phyloP scores from a whole-genome alignment of 2,329 filamentous ascomycete species.

The Byssochlamys sp. region DNA sequence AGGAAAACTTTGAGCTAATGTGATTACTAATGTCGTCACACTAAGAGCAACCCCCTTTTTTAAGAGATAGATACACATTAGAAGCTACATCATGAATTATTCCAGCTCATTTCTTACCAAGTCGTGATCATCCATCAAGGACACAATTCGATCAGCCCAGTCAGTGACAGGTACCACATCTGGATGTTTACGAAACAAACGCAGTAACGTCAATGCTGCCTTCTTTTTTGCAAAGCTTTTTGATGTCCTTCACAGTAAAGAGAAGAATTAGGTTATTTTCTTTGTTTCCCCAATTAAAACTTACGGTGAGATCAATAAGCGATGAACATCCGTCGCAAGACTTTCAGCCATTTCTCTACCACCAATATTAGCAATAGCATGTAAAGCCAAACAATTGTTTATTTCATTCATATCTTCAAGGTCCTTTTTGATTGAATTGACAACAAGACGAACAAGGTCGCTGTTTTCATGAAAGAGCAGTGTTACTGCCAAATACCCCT shows the following conservation, averaged over 20 bases:
- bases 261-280: conserved; percentile 29
- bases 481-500: conserved; percentile 94
- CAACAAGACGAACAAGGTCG: conserved; percentile 86
- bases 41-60: conserved; percentile 92
- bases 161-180: conserved; percentile 89
- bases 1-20: conserved; percentile 83
- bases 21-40: conserved; percentile 89
- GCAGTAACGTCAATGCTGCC: conserved; percentile 82
- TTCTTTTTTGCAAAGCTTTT: conserved; percentile 99
- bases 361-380: conserved; percentile 97
- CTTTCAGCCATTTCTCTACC: conserved; percentile 95
- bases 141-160: conserved; percentile 96
- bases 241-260: conserved; percentile 51
- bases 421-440: conserved; percentile 97
- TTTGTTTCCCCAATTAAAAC: no score
- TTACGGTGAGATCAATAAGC: conserved; percentile 86
- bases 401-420: conserved; percentile 89
- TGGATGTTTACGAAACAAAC: conserved; percentile 87
- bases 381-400: conserved; percentile 90
- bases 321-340: conserved; percentile 79
- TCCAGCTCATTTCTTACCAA: no score
- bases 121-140: conserved; percentile 94
- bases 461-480: conserved; percentile 95
- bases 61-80: no score
- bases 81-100: no score